A percentile compares a stretch with the other conserved stretches of the same genome.
Conservation (phyloP, 176 grass and related monocot species). For the Luzula sylvatica region DNA sequence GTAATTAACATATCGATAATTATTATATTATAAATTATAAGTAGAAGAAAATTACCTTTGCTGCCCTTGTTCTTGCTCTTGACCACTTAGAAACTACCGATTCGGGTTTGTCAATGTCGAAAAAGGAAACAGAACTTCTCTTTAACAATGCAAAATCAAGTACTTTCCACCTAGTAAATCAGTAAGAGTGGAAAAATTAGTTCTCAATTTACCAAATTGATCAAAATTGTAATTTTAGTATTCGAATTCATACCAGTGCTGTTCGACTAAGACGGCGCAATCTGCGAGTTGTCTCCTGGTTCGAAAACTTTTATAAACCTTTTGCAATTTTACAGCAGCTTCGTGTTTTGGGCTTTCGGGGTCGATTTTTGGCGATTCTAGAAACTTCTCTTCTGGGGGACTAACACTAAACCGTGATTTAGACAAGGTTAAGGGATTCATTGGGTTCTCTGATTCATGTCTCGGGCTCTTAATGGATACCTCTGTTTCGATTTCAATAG, state of each 20-base stretch:
- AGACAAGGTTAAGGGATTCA: conserved; percentile 16
- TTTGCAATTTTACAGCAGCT: conserved; percentile 67
- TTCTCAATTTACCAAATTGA: background rate
- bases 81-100: conserved; percentile 73
- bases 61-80: conserved; percentile 62
- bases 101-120: conserved; percentile 58
- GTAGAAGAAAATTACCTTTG: conserved; percentile 41
- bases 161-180: conserved; percentile 64
- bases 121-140: conserved; percentile 76
- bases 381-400: conserved; percentile 22
- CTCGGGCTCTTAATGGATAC: conserved; percentile 32
- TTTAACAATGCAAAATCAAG: conserved; percentile 80
- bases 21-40: background rate
- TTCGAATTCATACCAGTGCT: conserved; percentile 48
- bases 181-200: conserved; percentile 2
- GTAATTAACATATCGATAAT: background rate
- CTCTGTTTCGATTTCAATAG: conserved; percentile 31
- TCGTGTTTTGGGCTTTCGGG: conserved; percentile 49
- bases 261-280: conserved; percentile 85
- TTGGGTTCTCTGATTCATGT: conserved; percentile 19
- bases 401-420: conserved; percentile 30
- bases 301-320: conserved; percentile 85
- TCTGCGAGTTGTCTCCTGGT: conserved; percentile 79
- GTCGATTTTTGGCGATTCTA: conserved; percentile 26
- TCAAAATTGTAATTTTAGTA: conserved; percentile 3